These are phyloP conservation scores for Serpula lacrymans DNA, from an alignment of 768 basidiomycete species.

Conservation along the genomic window DNA sequence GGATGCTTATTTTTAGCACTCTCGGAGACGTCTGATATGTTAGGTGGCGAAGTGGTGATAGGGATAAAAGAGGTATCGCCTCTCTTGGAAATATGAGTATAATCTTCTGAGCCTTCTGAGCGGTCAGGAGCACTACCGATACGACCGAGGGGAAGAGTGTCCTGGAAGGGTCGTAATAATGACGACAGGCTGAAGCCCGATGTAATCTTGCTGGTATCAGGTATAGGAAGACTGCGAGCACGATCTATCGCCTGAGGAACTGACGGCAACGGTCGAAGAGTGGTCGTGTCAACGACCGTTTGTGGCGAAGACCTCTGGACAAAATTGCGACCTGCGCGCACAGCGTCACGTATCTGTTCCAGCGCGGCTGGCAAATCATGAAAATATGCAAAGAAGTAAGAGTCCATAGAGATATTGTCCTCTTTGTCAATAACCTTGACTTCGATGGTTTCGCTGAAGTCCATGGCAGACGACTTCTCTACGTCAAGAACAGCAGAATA, in stretches of 20 bases:
- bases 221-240: slow-evolving; percentile 33
- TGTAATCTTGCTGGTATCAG: slow-evolving; percentile 23
- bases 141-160: slow-evolving; percentile 39
- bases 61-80: slow-evolving; percentile 58
- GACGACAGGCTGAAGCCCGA: slow-evolving; percentile 63
- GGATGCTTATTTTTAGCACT: slow-evolving; percentile 22
- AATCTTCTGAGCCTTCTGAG: slow-evolving; percentile 52
- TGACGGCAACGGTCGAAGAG: slow-evolving; percentile 32
- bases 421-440: slow-evolving; percentile 83
- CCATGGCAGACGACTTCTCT: slow-evolving; percentile 83
- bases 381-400: slow-evolving; percentile 96
- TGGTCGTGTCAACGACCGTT: slow-evolving; percentile 59
- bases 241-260: slow-evolving; percentile 35
- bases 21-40: slow-evolving; percentile 9
- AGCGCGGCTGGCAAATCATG: slow-evolving; percentile 73
- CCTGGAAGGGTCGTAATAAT: slow-evolving; percentile 67
- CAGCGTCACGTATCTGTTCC: slow-evolving; percentile 75
- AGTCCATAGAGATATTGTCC: slow-evolving; percentile 75
- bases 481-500: slow-evolving; percentile 87
- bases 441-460: slow-evolving; percentile 96
- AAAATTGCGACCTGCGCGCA: slow-evolving; percentile 51
- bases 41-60: slow-evolving; percentile 43
- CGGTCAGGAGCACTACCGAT: slow-evolving; percentile 23
- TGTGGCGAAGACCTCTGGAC: slow-evolving; percentile 16
- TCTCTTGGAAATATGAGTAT: slow-evolving; percentile 65